Base-by-base conservation (phyloP, 345 rosid species). In the Luvunga scandens region DNA sequence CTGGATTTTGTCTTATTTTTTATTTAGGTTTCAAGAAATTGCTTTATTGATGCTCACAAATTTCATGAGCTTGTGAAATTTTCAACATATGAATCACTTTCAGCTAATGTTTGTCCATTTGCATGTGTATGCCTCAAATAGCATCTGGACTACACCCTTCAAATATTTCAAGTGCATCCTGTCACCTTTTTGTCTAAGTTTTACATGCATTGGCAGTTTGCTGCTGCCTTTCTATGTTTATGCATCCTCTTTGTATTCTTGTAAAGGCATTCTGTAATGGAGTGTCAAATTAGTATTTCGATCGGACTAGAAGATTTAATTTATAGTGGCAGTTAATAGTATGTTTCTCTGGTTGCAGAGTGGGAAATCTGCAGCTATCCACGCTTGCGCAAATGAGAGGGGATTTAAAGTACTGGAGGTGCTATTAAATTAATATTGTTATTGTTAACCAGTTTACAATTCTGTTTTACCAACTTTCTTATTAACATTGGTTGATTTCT, bases 381-480 rank as follows among this genome's bases (percentile, higher is more conserved):
- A 86, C 66, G 98, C 99, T 75, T 96, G 99, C 81, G 99, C 98
- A 3, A 89, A 86, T 85, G 99, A 94, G 82, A 93, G 92, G 76
- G 98, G 95, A 50, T 96, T 88, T 72, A 87, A 90, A 91, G 85
- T 96, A 77, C 85, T 94, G 59, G 99, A 96, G 98, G 99, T 95
- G 80, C 80, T 73, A 62, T 72, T 77, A 7, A 77, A 65, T 22
- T 67, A 75, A 56, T 65, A 31, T 67, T 42, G 67, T 69, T 75
- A n/a, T 57, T 71, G 42, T 83, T 79, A 34, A 73, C 48, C 27
- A 19, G 8, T 45, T 78, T 66, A 19, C 62, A 69, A 36, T 78
- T 69, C 8, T 36, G 6, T 60, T 70, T 61, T 27, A 56, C 33
- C 61, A 64, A 25, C 48, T 24, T 66, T 70, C 6, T 59, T 59